Percentiles rank a stretch among this genome's conserved stretches.
Conservation (phyloP, 805 yeast genomes). For the Wickerhamomyces pijperi region DNA sequence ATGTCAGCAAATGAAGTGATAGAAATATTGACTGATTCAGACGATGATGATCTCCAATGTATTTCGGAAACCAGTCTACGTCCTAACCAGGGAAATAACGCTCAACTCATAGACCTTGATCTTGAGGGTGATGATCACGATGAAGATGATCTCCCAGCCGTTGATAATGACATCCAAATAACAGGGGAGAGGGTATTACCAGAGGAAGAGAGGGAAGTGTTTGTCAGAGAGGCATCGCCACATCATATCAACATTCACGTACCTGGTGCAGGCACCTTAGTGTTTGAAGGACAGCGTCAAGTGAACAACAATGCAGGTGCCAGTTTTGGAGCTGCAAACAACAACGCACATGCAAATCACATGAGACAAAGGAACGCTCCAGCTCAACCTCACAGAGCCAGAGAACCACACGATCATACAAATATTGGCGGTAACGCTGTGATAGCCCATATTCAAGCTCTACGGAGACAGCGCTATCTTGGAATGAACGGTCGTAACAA, state of each 20-base stretch:
- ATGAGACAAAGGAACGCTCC: too few relatives aligned
- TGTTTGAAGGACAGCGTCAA: constrained; percentile 9
- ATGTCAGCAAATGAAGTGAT: background rate
- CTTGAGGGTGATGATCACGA: background rate
- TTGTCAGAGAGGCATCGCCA: background rate
- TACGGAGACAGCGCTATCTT: too few relatives aligned
- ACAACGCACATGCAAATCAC: too few relatives aligned
- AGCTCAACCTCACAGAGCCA: too few relatives aligned
- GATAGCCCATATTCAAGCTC: too few relatives aligned
- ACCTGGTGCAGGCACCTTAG: background rate
- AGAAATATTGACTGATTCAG: background rate
- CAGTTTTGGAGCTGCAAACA: background rate
- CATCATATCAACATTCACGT: background rate
- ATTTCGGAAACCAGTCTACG: background rate
- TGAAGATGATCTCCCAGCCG: too few relatives aligned
- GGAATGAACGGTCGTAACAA: too few relatives aligned
- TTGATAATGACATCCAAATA: background rate
- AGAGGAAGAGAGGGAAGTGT: background rate
- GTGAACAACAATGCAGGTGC: constrained; percentile 7
- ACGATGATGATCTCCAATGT: background rate
- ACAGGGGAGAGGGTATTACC: background rate
- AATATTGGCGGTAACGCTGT: too few relatives aligned
- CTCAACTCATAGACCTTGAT: background rate
- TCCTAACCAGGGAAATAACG: background rate
- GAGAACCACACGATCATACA: too few relatives aligned